Evolutionary conservation across 768 basidiomycete genomes (phyloP).

Genomic region (Hypholoma fasciculare): DNA sequence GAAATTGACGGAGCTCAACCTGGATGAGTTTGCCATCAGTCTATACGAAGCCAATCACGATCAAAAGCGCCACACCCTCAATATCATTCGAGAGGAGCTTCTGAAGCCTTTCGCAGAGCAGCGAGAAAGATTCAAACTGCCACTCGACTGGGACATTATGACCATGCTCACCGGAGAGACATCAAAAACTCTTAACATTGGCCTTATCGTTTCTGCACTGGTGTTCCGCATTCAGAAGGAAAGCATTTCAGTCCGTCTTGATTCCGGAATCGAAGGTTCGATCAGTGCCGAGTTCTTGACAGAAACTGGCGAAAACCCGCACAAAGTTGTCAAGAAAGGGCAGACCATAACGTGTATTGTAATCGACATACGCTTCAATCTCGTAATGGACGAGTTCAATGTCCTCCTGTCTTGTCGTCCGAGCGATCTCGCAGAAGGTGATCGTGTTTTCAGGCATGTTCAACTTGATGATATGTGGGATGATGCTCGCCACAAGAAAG

Average conservation of each 20-base stretch:
- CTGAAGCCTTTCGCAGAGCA: slow-evolving; percentile 78
- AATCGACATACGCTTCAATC: slow-evolving; percentile 65
- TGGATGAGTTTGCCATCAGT: slow-evolving; percentile 95
- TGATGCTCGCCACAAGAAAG: slow-evolving; percentile 58
- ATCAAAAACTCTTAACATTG: slow-evolving; percentile 66
- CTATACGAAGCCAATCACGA: slow-evolving; percentile 82
- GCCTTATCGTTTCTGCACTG: slow-evolving; percentile 79
- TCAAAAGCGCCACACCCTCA: slow-evolving; percentile 86
- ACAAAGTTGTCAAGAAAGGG: slow-evolving; percentile 66
- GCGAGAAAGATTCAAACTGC: slow-evolving; percentile 62
- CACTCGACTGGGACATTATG: slow-evolving; percentile 77
- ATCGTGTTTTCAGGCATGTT: slow-evolving; percentile 60
- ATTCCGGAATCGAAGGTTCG: slow-evolving; percentile 88
- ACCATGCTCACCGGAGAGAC: slow-evolving; percentile 98
- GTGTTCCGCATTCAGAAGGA: slow-evolving; percentile 55
- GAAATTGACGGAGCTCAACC: slow-evolving; percentile 86
- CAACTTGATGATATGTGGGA: slow-evolving; percentile 67
- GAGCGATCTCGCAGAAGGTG: slow-evolving; percentile 60
- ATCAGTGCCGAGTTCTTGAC: slow-evolving; percentile 63
- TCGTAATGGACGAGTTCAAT: slow-evolving; percentile 59
- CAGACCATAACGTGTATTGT: slow-evolving; percentile 82
- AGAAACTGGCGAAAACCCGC: slow-evolving; percentile 42
- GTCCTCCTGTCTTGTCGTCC: slow-evolving; percentile 77
- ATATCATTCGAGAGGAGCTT: slow-evolving; percentile 86
- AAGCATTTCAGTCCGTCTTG: slow-evolving; percentile 71